A percentile compares a stretch with the other conserved stretches of the same genome.
Evolutionary conservation across 108 stramenopile genomes (phyloP).

Genomic region (Asterionellopsis glacialis): DNA sequence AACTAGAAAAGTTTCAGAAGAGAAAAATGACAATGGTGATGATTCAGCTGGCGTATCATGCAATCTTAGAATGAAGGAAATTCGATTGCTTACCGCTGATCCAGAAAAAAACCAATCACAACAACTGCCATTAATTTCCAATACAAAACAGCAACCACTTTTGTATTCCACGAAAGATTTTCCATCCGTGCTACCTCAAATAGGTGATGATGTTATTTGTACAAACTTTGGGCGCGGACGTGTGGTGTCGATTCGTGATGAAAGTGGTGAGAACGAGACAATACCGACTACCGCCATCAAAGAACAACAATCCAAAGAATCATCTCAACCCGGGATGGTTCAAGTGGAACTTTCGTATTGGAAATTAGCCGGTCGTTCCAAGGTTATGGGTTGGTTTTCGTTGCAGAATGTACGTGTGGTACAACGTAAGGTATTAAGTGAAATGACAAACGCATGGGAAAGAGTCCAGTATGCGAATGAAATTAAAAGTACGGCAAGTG

Average conservation of each 20-base stretch:
- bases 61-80: conserved; percentile 33
- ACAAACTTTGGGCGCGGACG: conserved; percentile 57
- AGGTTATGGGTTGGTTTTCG: conserved; percentile 50
- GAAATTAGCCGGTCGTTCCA: conserved; percentile 57
- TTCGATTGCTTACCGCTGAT: conserved; percentile 28
- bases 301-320: too few species aligned
- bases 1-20: conserved; percentile 17
- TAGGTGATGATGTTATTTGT: conserved; percentile 65
- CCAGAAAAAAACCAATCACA: background rate
- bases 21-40: background rate
- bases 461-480: conserved; percentile 46
- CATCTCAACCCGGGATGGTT: too few species aligned
- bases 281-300: too few species aligned
- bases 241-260: conserved; percentile 19
- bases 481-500: conserved; percentile 46
- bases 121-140: background rate
- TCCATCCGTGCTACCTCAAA: conserved; percentile 48
- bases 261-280: background rate
- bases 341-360: conserved; percentile 60
- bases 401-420: conserved; percentile 41
- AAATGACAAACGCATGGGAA: conserved; percentile 62
- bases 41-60: too few species aligned
- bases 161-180: conserved; percentile 48
- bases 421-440: conserved; percentile 38
- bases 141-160: conserved; percentile 21